Base-by-base conservation (phyloP, 805 yeast species). In the Barnettozyma botsteinii region DNA sequence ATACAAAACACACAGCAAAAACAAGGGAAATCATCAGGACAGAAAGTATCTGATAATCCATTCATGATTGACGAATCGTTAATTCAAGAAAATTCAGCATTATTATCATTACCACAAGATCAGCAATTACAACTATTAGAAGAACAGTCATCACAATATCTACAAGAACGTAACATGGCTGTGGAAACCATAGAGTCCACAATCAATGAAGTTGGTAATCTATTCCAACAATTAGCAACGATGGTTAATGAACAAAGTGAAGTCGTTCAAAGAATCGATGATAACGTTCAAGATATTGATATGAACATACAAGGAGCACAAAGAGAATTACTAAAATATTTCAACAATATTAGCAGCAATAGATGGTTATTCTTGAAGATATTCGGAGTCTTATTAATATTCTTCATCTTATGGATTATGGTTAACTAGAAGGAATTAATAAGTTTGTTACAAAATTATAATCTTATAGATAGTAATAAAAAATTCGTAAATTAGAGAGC, bases 161-260 rank as follows among this genome's bases (percentile, higher is more conserved):
- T 89, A 41, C 91, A 81, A 53, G 93, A 84, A 50, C 73, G 98
- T 54, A 81, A 80, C 52, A 61, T 80, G 33, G 98, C 98, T 0
- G 96, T 93, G 37, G 98, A 91, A 57, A 86, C 97, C 0, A 93
- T 93, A 37, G 98, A 93, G 59, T 75, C 87, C n/a, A 93, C 98
- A 0, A 93, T 93, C 46, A 91, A 91, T 56, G 98, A 93, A 61
- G 95, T 93, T 35, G 98, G 98, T 31, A 83, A 85, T 36, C 70
- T 93, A 45, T 93, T 93, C 66, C 91, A 85, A 53, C 98, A 93
- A 62, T 70, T 93, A 52, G 96, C 98, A 5, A 83, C 95, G 1
- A 91, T 93, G 98, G 97, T 93, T 7, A 88, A 85, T 46, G 98
- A 93, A 61, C 98, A 93, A 64, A 91, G 98, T 30, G 98, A 93